phyloP scores from a whole-genome alignment of 1,284 basidiomycete genomes.

The Malassezia equina region DNA sequence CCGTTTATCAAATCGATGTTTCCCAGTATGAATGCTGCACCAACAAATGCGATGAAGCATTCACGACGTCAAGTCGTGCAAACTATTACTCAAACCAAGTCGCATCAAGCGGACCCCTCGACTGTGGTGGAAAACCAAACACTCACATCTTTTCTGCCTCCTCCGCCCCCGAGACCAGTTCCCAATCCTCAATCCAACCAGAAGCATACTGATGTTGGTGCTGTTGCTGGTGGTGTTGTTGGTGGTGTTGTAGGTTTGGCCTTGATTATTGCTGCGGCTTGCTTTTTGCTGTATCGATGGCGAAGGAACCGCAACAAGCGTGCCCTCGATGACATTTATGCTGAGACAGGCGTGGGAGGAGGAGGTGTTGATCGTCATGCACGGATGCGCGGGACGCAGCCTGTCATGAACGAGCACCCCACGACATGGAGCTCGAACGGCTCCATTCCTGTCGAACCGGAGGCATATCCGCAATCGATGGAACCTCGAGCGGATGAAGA shows the following conservation, averaged over 20 bases:
- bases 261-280: background rate
- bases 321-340: conserved; percentile 10
- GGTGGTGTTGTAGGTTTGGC: conserved; percentile 15
- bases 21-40: background rate
- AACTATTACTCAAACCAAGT: background rate
- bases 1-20: background rate
- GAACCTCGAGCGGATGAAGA: background rate
- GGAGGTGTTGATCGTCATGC: conserved; percentile 13
- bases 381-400: background rate
- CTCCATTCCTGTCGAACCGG: background rate
- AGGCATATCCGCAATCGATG: background rate
- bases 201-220: background rate
- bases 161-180: background rate
- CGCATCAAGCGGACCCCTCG: background rate
- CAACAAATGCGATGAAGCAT: background rate
- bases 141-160: background rate
- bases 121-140: background rate
- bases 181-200: background rate
- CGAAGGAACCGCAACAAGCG: conserved; percentile 4
- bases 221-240: conserved; percentile 16
- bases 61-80: background rate
- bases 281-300: background rate
- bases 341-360: conserved; percentile 16
- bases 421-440: background rate
- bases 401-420: background rate